These are phyloP conservation scores for Venturia aucupariae DNA, from an alignment of 2,329 filamentous ascomycete genomes.

Conservation along the genomic window DNA sequence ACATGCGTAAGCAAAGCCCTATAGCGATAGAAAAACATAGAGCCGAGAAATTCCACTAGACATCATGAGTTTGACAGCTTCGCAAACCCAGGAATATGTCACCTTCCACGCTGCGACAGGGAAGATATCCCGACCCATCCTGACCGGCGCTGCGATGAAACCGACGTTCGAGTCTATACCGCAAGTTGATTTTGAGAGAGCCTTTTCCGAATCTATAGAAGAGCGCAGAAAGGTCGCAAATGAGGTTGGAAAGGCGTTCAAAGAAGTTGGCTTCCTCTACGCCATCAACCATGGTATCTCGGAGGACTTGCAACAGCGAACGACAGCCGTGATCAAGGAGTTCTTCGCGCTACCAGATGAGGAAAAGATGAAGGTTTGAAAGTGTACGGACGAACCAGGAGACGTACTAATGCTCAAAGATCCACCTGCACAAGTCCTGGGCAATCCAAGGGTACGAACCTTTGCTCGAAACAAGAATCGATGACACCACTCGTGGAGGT, in stretches of 20 bases:
- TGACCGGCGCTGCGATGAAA: conserved; percentile 5
- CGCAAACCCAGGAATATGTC: not conserved
- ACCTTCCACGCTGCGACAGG: conserved; percentile 6
- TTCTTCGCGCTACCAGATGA: conserved; percentile 25
- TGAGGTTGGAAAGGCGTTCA: conserved; percentile 26
- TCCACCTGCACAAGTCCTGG: conserved; percentile 27
- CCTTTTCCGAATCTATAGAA: conserved; percentile 10
- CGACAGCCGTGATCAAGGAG: conserved; percentile 22
- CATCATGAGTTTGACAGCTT: not conserved
- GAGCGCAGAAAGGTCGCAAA: conserved; percentile 17
- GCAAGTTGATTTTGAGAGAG: conserved; percentile 16
- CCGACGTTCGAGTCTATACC: conserved; percentile 17
- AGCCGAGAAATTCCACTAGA: not conserved
- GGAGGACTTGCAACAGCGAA: conserved; percentile 22
- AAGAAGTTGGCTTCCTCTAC: conserved; percentile 27
- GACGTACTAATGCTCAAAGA: not conserved
- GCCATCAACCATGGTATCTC: conserved; percentile 24
- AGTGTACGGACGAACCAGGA: not conserved
- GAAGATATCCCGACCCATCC: not conserved
- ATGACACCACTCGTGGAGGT: conserved; percentile 26
- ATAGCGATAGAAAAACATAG: too few relatives aligned
- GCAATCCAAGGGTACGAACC: conserved; percentile 29
- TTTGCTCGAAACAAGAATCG: conserved; percentile 28
- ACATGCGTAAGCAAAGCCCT: not conserved
- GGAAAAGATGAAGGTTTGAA: conserved; percentile 26